Percentiles rank a stretch among this genome's conserved stretches.
Conservation (phyloP, 2,329 filamentous ascomycete species). For the Sordariomycetes sp. region DNA sequence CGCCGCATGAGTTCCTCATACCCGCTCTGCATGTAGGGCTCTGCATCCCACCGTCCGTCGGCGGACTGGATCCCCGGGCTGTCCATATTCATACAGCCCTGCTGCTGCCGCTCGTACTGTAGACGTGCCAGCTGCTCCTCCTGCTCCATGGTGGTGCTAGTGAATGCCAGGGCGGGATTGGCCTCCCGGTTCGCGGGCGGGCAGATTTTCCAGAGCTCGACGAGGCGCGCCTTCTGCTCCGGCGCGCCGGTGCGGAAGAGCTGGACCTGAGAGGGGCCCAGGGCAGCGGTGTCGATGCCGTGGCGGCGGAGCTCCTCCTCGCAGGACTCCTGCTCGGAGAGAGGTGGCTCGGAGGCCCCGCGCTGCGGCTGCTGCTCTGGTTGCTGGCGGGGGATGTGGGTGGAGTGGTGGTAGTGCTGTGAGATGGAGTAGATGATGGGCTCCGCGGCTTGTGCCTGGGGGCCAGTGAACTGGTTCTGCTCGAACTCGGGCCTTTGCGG, state of each 20-base stretch:
- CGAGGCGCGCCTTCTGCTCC: constrained; percentile 60
- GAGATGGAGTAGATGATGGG: constrained; percentile 63
- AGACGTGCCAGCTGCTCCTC: constrained; percentile 48
- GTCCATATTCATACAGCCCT: constrained; percentile 5
- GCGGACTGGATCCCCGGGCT: constrained; percentile 36
- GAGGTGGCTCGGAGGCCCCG: constrained; percentile 38
- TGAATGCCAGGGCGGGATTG: constrained; percentile 42
- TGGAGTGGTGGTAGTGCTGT: constrained; percentile 74
- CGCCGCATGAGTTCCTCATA: constrained; percentile 61
- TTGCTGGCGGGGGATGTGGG: constrained; percentile 16
- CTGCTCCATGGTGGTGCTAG: constrained; percentile 41
- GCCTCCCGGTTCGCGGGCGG: constrained; percentile 51
- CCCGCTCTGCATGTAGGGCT: constrained; percentile 78
- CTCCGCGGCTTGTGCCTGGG: constrained; percentile 19
- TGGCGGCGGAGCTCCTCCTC: constrained; percentile 52
- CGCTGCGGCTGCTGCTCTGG: constrained; percentile 23
- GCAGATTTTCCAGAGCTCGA: constrained; percentile 79
- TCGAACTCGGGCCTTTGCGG: neutral
- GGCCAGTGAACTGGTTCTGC: neutral
- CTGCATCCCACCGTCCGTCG: constrained; percentile 51
- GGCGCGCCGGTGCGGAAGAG: constrained; percentile 68
- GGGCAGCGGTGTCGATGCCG: constrained; percentile 56
- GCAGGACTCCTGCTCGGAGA: constrained; percentile 35
- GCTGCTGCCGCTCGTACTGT: constrained; percentile 42
- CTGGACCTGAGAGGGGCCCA: constrained; percentile 65